These are phyloP conservation scores for Emergomyces pasteurianus DNA, from an alignment of 2,329 filamentous ascomycete species.

Conservation along the genomic window DNA sequence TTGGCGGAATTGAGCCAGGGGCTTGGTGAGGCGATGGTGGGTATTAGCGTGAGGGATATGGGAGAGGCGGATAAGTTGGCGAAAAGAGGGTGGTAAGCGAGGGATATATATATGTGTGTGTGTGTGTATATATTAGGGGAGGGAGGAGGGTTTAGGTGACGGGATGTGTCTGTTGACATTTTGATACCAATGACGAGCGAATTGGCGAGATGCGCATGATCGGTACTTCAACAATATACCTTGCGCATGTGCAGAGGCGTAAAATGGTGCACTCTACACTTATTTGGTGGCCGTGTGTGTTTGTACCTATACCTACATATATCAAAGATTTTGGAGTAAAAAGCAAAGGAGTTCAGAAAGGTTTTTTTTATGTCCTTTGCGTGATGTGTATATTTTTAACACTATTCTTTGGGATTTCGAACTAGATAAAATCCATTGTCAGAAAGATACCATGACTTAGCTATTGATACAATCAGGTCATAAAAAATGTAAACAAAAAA, in stretches of 20 bases:
- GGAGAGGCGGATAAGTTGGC: slow-evolving; percentile 66
- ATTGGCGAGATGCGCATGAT: background rate
- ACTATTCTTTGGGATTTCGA: background rate
- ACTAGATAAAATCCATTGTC: background rate
- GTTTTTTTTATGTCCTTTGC: too few species aligned
- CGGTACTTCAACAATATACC: background rate
- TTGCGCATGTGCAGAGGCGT: background rate
- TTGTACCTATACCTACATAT: background rate
- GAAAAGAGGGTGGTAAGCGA: slow-evolving; percentile 64
- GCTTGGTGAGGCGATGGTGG: slow-evolving; percentile 95
- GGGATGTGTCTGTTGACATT: background rate
- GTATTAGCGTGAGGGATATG: slow-evolving; percentile 76
- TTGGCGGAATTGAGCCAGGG: slow-evolving; percentile 79
- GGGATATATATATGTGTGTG: too few species aligned
- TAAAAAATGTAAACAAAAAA: too few species aligned
- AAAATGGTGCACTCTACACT: background rate
- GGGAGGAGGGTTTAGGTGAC: background rate
- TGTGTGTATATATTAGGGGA: too few species aligned
- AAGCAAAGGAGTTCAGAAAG: background rate
- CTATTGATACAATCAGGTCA: background rate
- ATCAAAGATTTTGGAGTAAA: background rate
- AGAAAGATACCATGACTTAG: background rate
- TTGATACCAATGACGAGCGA: background rate
- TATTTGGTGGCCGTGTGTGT: background rate
- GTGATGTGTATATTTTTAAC: background rate